Percentiles rank a stretch among this genome's conserved stretches.
Evolutionary conservation across 1,284 basidiomycete genomes (phyloP).

Genomic region (Malassezia vespertilionis): DNA sequence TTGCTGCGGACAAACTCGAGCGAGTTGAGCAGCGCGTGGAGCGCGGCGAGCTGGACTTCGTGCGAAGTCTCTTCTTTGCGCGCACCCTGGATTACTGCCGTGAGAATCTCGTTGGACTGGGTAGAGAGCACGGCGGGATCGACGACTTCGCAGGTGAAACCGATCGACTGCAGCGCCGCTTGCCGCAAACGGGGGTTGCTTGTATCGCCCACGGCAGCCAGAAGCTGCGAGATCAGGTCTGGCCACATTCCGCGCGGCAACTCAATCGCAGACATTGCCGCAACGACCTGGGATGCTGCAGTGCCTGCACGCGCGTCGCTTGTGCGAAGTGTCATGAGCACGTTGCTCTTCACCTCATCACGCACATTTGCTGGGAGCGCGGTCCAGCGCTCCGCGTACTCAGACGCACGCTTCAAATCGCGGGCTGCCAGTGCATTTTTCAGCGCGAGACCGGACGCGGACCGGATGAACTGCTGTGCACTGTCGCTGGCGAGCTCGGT

Average conservation of each 20-base stretch:
- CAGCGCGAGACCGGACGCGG: conserved; percentile 86
- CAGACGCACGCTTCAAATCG: conserved; percentile 56
- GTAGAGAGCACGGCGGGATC: conserved; percentile 63
- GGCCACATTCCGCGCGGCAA: conserved; percentile 77
- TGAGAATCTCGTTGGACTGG: conserved; percentile 92
- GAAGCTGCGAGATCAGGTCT: conserved; percentile 74
- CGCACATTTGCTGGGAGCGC: conserved; percentile 60
- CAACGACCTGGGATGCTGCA: conserved; percentile 82
- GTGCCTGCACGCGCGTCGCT: conserved; percentile 63
- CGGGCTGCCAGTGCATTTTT: conserved; percentile 89
- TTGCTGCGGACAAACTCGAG: conserved; percentile 95
- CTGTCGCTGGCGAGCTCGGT: conserved; percentile 36
- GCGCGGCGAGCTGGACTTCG: conserved; percentile 89
- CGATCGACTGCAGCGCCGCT: conserved; percentile 84
- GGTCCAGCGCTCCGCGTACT: conserved; percentile 57
- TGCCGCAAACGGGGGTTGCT: conserved; percentile 70
- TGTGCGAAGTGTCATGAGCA: conserved; percentile 71
- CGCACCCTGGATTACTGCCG: conserved; percentile 94
- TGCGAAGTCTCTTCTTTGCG: conserved; percentile 77
- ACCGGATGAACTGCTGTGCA: conserved; percentile 60
- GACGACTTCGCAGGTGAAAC: conserved; percentile 91
- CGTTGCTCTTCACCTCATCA: conserved; percentile 75
- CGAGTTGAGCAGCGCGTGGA: conserved; percentile 86
- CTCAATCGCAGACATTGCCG: conserved; percentile 86
- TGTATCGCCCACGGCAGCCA: conserved; percentile 73